These are phyloP conservation scores for Yamadazyma akitaensis DNA, from an alignment of 805 yeast genomes.

Conservation along the genomic window DNA sequence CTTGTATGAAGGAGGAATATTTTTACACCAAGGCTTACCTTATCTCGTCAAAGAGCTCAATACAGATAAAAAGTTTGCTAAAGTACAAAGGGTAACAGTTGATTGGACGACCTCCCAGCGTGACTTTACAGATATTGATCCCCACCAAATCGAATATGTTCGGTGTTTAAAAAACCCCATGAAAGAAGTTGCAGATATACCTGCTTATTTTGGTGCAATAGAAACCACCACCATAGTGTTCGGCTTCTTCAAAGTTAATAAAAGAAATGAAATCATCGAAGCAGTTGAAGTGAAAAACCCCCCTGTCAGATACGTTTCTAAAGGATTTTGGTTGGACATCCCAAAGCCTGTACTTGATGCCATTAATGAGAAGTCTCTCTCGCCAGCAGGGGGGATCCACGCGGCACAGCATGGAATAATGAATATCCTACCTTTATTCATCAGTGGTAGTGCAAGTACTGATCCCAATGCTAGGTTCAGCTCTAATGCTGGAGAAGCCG, in stretches of 20 bases:
- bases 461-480: slow-evolving; percentile 29
- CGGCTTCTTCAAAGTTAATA: slow-evolving; percentile 88
- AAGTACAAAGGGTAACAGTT: slow-evolving; percentile 83
- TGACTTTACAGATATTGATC: slow-evolving; percentile 92
- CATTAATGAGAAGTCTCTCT: slow-evolving; percentile 55
- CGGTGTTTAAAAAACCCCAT: slow-evolving; percentile 43
- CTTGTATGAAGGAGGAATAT: slow-evolving; percentile 86
- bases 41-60: slow-evolving; percentile 84
- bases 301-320: slow-evolving; percentile 63
- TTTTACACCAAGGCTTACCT: slow-evolving; percentile 89
- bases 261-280: slow-evolving; percentile 76
- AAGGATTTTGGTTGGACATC: slow-evolving; percentile 91
- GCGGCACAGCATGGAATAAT: slow-evolving; percentile 92
- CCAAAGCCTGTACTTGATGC: slow-evolving; percentile 62
- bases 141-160: slow-evolving; percentile 63
- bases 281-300: slow-evolving; percentile 92
- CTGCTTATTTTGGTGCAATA: slow-evolving; percentile 74
- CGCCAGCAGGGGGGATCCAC: slow-evolving; percentile 89
- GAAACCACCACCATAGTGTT: slow-evolving; percentile 74
- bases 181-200: slow-evolving; percentile 35
- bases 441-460: slow-evolving; percentile 62
- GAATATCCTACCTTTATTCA: slow-evolving; percentile 69
- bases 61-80: slow-evolving; percentile 73
- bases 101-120: slow-evolving; percentile 93
- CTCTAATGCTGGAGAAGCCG: slow-evolving; percentile 42